Conservation (phyloP, 345 rosid species). For the Eucalyptus shirleyi region DNA sequence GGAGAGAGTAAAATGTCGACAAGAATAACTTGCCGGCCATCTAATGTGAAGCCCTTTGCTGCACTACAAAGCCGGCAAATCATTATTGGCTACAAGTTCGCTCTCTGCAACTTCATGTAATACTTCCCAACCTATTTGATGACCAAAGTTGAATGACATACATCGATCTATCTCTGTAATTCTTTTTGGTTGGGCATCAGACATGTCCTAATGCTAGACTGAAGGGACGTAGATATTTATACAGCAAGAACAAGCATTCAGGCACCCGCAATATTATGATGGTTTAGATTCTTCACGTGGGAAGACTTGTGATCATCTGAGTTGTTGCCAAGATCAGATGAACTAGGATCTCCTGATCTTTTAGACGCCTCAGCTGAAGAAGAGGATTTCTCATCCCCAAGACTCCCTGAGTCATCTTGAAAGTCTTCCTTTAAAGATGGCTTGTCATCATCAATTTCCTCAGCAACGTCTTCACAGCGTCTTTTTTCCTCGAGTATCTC, state of each 20-base stretch:
- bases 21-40: not conserved
- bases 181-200: not conserved
- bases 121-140: not conserved
- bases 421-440: slow-evolving; percentile 10
- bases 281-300: not conserved
- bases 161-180: not conserved
- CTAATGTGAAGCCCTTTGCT: not conserved
- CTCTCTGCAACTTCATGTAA: not conserved
- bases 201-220: not conserved
- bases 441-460: slow-evolving; percentile 1
- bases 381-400: slow-evolving; percentile 6
- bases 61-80: not conserved
- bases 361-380: not conserved
- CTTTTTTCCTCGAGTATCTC: slow-evolving; percentile 7
- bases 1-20: not conserved
- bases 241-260: not conserved
- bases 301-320: slow-evolving; percentile 6
- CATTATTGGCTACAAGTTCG: not conserved
- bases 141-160: not conserved
- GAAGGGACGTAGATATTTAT: not conserved
- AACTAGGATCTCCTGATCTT: slow-evolving; percentile 5
- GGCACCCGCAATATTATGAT: not conserved
- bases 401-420: not conserved
- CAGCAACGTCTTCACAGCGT: not conserved
- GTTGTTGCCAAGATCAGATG: slow-evolving; percentile 1